These are phyloP conservation scores for Haplosporangium sp. DNA, from an alignment of 371 early-diverging fungal genomes.

Conservation along the genomic window DNA sequence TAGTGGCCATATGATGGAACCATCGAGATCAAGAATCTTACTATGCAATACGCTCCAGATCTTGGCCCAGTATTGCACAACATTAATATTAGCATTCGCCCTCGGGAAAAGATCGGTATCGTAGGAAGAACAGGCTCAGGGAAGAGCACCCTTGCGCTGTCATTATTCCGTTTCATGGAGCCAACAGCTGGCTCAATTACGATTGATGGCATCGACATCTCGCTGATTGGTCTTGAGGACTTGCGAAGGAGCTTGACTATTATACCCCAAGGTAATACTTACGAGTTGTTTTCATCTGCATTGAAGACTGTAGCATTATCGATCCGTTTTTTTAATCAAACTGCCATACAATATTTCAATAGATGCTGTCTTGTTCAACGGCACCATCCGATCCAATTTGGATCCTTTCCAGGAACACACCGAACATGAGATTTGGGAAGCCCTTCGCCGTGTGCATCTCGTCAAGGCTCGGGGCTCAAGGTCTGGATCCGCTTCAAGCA, in stretches of 20 bases:
- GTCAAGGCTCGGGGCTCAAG: conserved; percentile 38
- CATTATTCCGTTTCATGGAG: conserved; percentile 79
- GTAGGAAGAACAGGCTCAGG: conserved; percentile 75
- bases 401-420: conserved; percentile 72
- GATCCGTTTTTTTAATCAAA: too few species aligned
- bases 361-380: conserved; percentile 74
- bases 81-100: conserved; percentile 62
- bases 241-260: conserved; percentile 74
- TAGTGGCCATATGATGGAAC: conserved; percentile 75
- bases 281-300: background rate
- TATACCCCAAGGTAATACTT: conserved; percentile 73
- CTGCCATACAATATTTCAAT: too few species aligned
- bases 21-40: conserved; percentile 68
- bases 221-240: conserved; percentile 70
- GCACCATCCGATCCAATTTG: conserved; percentile 74
- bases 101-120: conserved; percentile 70
- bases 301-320: too few species aligned
- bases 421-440: conserved; percentile 77
- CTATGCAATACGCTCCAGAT: conserved; percentile 70
- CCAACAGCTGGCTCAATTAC: conserved; percentile 68
- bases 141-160: conserved; percentile 73
- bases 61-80: conserved; percentile 69
- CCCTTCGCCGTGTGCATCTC: conserved; percentile 64
- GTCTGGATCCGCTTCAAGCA: conserved; percentile 33
- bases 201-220: conserved; percentile 79